Percentiles rank a stretch among this genome's conserved stretches.
These are phyloP conservation scores for Lyophyllum shimeji DNA, from an alignment of 768 basidiomycete species.

Conservation along the genomic window DNA sequence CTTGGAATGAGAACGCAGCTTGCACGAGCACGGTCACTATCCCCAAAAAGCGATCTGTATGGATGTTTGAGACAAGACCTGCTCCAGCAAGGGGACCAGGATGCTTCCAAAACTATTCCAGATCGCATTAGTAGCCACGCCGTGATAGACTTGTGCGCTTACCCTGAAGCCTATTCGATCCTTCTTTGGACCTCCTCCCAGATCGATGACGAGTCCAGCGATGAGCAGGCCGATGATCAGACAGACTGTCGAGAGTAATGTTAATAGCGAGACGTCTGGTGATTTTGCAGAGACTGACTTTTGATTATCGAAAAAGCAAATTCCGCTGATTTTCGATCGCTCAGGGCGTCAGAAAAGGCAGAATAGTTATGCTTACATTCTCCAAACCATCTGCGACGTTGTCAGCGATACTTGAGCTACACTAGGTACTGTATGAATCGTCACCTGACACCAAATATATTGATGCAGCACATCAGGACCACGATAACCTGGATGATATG, in stretches of 20 bases:
- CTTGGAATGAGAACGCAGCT: conserved; percentile 75
- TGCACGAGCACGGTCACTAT: conserved; percentile 45
- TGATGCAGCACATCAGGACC: conserved; percentile 57
- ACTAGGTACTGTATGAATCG: background rate
- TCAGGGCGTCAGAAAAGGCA: background rate
- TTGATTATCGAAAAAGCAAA: conserved; percentile 69
- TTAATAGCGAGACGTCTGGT: background rate
- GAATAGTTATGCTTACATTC: conserved; percentile 42
- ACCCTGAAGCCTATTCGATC: conserved; percentile 70
- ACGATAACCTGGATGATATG: conserved; percentile 47
- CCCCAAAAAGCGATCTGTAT: conserved; percentile 48
- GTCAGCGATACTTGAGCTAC: conserved; percentile 2
- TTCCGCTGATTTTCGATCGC: conserved; percentile 42
- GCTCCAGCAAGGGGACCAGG: conserved; percentile 60
- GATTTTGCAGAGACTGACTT: conserved; percentile 30
- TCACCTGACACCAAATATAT: conserved; percentile 69
- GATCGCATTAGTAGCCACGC: background rate
- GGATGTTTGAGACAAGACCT: conserved; percentile 39
- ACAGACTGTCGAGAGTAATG: conserved; percentile 35
- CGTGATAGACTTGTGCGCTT: conserved; percentile 18
- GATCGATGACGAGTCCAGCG: conserved; percentile 67
- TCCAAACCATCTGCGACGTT: conserved; percentile 52
- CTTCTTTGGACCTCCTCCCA: conserved; percentile 73
- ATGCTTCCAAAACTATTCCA: conserved; percentile 60
- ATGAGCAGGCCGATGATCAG: conserved; percentile 62